A percentile compares a stretch with the other conserved stretches of the same genome.
These are phyloP conservation scores for Plasmodium coatneyi DNA, from an alignment of 169 alveolate species.

Conservation along the genomic window DNA sequence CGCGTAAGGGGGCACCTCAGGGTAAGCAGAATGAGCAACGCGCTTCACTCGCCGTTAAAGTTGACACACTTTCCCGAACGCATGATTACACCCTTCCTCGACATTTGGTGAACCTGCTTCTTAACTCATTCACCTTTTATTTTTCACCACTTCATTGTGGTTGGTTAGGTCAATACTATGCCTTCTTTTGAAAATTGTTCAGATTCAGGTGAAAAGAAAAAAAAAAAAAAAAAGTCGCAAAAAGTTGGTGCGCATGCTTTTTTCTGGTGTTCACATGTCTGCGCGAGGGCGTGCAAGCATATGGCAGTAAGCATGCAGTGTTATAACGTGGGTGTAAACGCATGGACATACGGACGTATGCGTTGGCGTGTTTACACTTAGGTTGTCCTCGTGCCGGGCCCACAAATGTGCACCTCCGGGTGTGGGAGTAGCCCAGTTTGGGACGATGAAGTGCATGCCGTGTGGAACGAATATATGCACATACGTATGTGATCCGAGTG, in stretches of 20 bases:
- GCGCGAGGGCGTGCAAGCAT: neutral
- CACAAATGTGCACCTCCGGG: neutral
- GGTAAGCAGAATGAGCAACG: neutral
- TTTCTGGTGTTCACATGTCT: neutral
- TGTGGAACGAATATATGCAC: neutral
- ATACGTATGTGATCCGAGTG: neutral
- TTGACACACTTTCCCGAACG: neutral
- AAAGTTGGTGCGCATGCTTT: neutral
- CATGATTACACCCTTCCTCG: neutral
- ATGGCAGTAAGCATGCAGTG: neutral
- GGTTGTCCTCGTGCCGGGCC: neutral
- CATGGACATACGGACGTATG: neutral
- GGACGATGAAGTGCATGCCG: neutral
- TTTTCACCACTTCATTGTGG: neutral
- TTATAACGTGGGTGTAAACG: neutral
- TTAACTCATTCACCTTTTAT: neutral
- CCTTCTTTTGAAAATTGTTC: slow-evolving; percentile 3
- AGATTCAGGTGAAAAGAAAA: neutral
- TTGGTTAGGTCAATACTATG: neutral
- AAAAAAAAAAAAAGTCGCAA: neutral
- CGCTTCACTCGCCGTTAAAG: neutral
- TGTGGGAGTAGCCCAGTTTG: neutral
- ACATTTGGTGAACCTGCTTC: neutral
- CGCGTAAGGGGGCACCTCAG: neutral
- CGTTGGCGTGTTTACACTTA: neutral